phyloP scores from a whole-genome alignment of 805 yeast species.

The Cyberlindnera petersonii region DNA sequence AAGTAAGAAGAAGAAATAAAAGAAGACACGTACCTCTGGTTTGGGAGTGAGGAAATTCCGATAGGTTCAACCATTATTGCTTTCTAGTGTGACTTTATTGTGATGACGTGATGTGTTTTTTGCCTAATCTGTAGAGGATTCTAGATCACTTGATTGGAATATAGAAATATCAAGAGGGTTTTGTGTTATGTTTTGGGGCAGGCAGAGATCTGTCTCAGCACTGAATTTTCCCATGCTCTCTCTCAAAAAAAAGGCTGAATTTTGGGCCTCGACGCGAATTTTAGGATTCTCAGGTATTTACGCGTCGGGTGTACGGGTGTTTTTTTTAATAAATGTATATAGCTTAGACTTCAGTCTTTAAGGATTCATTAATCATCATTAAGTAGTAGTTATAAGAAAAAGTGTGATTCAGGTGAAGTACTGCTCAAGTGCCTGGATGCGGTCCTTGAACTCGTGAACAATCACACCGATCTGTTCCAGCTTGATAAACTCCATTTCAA shows the following conservation, averaged over 20 bases:
- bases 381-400: not conserved
- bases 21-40: constrained; percentile 25
- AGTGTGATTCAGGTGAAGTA: constrained; percentile 11
- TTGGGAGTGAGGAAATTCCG: constrained; percentile 30
- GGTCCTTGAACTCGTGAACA: constrained; percentile 37
- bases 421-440: constrained; percentile 35
- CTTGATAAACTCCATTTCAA: constrained; percentile 49
- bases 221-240: constrained; percentile 9
- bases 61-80: constrained; percentile 28
- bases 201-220: no score
- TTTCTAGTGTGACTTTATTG: not conserved
- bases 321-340: no score
- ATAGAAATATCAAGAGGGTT: no score
- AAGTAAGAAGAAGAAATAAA: no score
- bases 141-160: no score
- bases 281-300: no score
- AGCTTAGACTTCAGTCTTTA: not conserved
- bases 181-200: constrained; percentile 1
- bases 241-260: no score
- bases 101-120: not conserved
- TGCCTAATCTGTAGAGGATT: no score
- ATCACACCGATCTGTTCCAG: constrained; percentile 43
- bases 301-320: constrained; percentile 11
- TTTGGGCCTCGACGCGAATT: no score
- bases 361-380: not conserved